phyloP scores from a whole-genome alignment of 139 green algal genomes.

The Chlamydomonas sp. region DNA sequence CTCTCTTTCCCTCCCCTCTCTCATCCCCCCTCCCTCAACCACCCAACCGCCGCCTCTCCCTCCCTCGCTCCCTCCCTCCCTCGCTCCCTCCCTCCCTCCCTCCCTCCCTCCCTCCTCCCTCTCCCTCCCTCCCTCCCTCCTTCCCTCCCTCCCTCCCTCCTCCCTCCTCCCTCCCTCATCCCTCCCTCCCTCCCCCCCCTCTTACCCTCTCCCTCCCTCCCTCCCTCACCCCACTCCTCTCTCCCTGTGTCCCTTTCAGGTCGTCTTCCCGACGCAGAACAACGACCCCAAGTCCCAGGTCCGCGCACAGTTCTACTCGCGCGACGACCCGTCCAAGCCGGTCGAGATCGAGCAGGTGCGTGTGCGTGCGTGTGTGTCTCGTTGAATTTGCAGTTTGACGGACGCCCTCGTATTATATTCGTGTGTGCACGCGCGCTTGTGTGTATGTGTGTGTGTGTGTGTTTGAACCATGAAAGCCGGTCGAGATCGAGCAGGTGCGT shows the following conservation, averaged over 20 bases:
- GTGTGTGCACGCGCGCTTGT: too few relatives aligned
- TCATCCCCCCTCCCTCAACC: too few relatives aligned
- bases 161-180: background rate
- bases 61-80: background rate
- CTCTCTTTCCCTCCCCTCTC: too few relatives aligned
- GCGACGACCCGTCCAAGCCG: slow-evolving; percentile 17
- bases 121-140: background rate
- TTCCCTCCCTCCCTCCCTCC: background rate
- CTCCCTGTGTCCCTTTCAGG: background rate
- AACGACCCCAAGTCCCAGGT: slow-evolving; percentile 20
- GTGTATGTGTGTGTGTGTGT: too few relatives aligned
- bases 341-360: slow-evolving; percentile 10
- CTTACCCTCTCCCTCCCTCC: background rate
- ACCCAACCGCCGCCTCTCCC: background rate
- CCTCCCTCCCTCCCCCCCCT: background rate
- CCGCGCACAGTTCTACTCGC: slow-evolving; percentile 19
- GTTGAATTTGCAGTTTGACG: too few relatives aligned
- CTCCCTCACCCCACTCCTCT: too few relatives aligned
- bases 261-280: background rate
- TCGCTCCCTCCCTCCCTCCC: background rate
- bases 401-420: too few relatives aligned
- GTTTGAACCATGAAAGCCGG: slow-evolving; percentile 10
- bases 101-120: background rate
- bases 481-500: slow-evolving; percentile 9
- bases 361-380: too few relatives aligned